Conservation (phyloP, 768 basidiomycete species). For the Cystobasidium tubakii region DNA sequence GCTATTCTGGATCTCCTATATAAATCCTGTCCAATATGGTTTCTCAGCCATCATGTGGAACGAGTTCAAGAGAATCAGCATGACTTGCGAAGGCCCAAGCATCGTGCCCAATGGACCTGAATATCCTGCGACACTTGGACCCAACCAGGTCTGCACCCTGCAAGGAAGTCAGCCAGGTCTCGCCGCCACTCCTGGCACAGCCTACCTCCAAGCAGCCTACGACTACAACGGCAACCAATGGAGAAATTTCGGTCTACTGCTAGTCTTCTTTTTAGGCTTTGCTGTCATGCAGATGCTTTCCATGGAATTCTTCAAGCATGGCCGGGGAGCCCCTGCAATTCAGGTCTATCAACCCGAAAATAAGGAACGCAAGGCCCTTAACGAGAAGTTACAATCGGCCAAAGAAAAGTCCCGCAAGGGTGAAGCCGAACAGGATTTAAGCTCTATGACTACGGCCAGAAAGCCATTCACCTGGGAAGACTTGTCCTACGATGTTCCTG, state of each 20-base stretch:
- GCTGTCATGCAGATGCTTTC: constrained; percentile 56
- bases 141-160: constrained; percentile 73
- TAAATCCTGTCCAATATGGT: constrained; percentile 71
- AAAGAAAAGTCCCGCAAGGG: constrained; percentile 53
- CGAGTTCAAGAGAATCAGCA: constrained; percentile 57
- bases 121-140: constrained; percentile 59
- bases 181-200: constrained; percentile 56
- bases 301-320: constrained; percentile 54
- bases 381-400: constrained; percentile 52
- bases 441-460: constrained; percentile 48
- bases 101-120: constrained; percentile 64
- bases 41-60: constrained; percentile 78
- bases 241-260: constrained; percentile 63
- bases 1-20: constrained; percentile 63
- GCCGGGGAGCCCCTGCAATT: constrained; percentile 55
- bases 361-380: constrained; percentile 53
- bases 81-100: constrained; percentile 62
- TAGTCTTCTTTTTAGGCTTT: constrained; percentile 68
- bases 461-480: constrained; percentile 62
- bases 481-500: constrained; percentile 53
- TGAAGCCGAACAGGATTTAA: constrained; percentile 53
- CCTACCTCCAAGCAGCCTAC: constrained; percentile 59
- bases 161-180: constrained; percentile 53
- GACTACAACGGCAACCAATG: constrained; percentile 55
- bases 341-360: constrained; percentile 62